Evolutionary conservation across 176 grass and related monocot species (phyloP), one percentile per base, ranked within the genome.

Genomic region (Triticum turgidum): DNA sequence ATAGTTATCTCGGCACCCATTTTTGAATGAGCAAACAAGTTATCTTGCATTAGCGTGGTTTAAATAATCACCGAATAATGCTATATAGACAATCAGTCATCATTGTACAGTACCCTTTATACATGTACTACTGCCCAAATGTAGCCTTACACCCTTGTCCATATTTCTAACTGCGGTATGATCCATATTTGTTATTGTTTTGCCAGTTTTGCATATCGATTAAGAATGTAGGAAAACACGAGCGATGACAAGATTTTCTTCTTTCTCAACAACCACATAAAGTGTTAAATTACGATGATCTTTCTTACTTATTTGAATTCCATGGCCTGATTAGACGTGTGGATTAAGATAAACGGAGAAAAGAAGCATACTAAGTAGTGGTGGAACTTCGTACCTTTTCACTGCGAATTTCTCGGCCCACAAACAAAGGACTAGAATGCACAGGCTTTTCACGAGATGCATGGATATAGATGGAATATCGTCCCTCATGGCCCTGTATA

Each of bases 391-490:
- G 65, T 89, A 98, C 96, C 96, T 94, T 98, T 44, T 90, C 96
- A 91, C 96, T 94, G 54, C 1, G 96, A 94, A 98, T 94, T 42
- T 98, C 96, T 85, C 86, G 85, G 42, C 82, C 92, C 87, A 89
- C 81, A 91, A 98, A 98, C 64, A 98, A 52, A 61, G 94, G 87
- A 88, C 97, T 99, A 80, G 65, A 86, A 91, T 92, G 96, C 69
- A 84, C 86, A 75, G 93, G 92, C 75, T 87, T 94, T 76, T 94
- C 90, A 82, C 86, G 90, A 6, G 96, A 98, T 86, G 96, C 88
- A 88, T 98, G 96, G 35, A 96, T 81, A 85, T 98, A 98, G 79
- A 98, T 96, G 71, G 90, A 91, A 86, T 89, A 98, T 87, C 92
- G 91, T 15, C 92, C 93, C 14, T 94, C 90, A 77, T 94, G 90